Evolutionary conservation across 2,329 filamentous ascomycete species (phyloP), one percentile per base, ranked within the genome.

Genomic region (Hymenoscyphus fructigenus): DNA sequence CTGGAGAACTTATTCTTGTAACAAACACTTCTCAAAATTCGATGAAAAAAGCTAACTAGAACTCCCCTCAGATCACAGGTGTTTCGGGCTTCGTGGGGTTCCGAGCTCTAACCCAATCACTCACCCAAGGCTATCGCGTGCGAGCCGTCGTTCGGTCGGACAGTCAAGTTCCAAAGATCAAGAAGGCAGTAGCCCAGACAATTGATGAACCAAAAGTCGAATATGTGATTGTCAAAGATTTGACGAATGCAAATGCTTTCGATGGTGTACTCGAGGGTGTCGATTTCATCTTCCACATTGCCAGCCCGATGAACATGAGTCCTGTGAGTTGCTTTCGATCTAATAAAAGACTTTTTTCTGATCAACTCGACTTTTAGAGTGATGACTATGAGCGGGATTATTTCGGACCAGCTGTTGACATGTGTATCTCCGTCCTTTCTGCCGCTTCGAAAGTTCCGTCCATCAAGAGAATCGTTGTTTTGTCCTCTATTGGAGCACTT

Each of bases 401-500:
- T 55, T 65, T 66, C 34, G 5, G 41, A 23, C 69, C 69, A 14
- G 68, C 68, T 44, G 41, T 72, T 17, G 65, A 70, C 53, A 47
- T 50, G 20, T 68, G 66, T 28, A 57, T 64, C 34, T 38, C 59
- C 5, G 59, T 72, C 15, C 66, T 71, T n/a, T 62, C 61, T 41
- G 66, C 70, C 17, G 69, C 70, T 34, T 53, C 56, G 9, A 55
- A 57, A 47, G 61, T 62, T 53, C 59, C 68, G 20, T 60, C 62
- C 57, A 61, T 72, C 15, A 69, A 68, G 41, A 63, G 66, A 17
- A 60, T 72, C n/a, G 69, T 72, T 23, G 68, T 71, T 20, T 70
- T 68, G 32, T 70, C 69, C 50, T 71, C 68, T 47, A 65, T 68
- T n/a, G 71, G 72, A 7, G 70, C 72, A 12, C 28, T 74, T 2